These are phyloP conservation scores for Flaveria floridana DNA, from an alignment of 140 eudicot species.

Conservation along the genomic window DNA sequence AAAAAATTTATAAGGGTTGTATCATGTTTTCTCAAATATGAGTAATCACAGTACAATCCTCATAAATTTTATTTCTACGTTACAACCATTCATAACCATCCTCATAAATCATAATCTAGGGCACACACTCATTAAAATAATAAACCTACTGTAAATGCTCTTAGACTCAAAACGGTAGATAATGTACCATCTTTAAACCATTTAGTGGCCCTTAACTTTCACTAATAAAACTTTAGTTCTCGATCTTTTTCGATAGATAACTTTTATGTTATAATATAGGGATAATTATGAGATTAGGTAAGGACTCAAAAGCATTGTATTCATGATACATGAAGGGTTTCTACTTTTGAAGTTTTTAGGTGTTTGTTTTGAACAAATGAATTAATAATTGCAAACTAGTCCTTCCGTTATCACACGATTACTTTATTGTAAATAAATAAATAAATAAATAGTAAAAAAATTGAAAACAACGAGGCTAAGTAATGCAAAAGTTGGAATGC, in stretches of 20 bases:
- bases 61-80: too few relatives aligned
- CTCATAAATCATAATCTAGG: too few relatives aligned
- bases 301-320: conserved; percentile 22
- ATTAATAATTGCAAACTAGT: conserved; percentile 21
- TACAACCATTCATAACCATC: too few relatives aligned
- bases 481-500: conserved; percentile 39
- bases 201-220: too few relatives aligned
- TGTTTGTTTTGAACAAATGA: conserved; percentile 36
- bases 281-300: conserved; percentile 24
- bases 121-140: too few relatives aligned
- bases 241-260: too few relatives aligned
- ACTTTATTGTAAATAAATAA: conserved; percentile 14
- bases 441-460: conserved; percentile 16
- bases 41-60: too few relatives aligned
- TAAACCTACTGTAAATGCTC: too few relatives aligned
- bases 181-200: not conserved
- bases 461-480: conserved; percentile 49
- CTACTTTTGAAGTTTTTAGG: conserved; percentile 31
- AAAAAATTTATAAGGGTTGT: too few relatives aligned
- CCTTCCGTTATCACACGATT: conserved; percentile 20
- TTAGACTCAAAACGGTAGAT: not conserved
- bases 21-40: too few relatives aligned
- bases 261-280: not conserved
- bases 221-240: too few relatives aligned
- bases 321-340: conserved; percentile 21